Evolutionary conservation across 306 rosid species (phyloP).

Genomic region (Fragaria ananassa): DNA sequence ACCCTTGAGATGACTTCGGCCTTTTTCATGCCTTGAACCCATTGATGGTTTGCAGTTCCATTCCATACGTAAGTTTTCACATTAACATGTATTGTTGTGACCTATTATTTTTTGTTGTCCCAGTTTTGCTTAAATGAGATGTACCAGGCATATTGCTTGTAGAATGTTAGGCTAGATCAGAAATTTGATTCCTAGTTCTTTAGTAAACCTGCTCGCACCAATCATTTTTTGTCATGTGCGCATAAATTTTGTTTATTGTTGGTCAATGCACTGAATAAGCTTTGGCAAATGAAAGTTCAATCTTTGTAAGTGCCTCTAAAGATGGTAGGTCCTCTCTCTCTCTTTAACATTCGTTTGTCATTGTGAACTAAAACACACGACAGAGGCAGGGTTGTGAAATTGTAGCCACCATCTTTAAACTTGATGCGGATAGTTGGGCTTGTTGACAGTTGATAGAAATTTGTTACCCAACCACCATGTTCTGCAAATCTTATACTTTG

Average conservation of each 20-base stretch:
- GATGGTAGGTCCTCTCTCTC: not conserved
- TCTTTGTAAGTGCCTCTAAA: not conserved
- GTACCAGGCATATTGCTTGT: not conserved
- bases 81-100: not conserved
- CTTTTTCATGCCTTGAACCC: not conserved
- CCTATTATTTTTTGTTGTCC: not conserved
- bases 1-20: not conserved
- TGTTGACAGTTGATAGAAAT: conserved; percentile 20
- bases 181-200: not conserved
- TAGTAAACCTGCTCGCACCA: not conserved
- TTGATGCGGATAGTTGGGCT: conserved; percentile 12
- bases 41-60: not conserved
- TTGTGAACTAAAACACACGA: not conserved
- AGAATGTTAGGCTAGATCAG: not conserved
- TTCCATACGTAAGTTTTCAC: not conserved
- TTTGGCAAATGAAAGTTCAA: not conserved
- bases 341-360: not conserved
- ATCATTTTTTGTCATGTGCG: not conserved
- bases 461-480: conserved; percentile 17
- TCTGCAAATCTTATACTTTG: not conserved
- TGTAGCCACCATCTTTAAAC: conserved; percentile 19
- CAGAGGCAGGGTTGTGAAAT: not conserved
- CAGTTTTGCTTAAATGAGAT: not conserved
- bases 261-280: not conserved
- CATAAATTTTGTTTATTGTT: not conserved